Evolutionary conservation across 352 stramenopile genomes (phyloP).

Genomic region (Elongisporangium anandrum): DNA sequence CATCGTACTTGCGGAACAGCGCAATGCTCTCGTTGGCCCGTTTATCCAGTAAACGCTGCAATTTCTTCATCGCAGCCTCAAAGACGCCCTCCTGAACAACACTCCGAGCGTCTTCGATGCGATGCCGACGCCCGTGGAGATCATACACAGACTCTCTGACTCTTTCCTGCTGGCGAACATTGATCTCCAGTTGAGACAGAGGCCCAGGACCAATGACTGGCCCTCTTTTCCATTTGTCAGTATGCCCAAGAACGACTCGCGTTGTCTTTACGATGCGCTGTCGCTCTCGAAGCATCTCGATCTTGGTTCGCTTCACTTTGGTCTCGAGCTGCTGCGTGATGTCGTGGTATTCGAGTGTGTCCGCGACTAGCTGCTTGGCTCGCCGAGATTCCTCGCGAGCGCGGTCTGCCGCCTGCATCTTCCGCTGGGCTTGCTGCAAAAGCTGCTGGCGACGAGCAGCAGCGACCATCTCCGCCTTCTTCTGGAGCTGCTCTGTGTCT

Average conservation of each 20-base stretch:
- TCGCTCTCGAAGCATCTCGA: conserved; percentile 36
- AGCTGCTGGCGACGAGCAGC: conserved; percentile 34
- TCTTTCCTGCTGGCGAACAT: conserved; percentile 10
- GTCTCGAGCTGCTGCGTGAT: conserved; percentile 29
- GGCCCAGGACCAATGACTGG: conserved; percentile 34
- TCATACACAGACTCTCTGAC: conserved; percentile 43
- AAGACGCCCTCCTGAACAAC: conserved; percentile 28
- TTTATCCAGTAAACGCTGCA: conserved; percentile 32
- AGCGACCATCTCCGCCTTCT: conserved; percentile 33
- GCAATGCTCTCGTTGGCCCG: conserved; percentile 14
- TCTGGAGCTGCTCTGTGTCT: conserved; percentile 25
- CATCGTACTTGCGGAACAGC: conserved; percentile 44
- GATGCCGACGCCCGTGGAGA: conserved; percentile 49
- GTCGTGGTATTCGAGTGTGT: conserved; percentile 57
- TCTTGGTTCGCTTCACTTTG: conserved; percentile 36
- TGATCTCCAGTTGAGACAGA: conserved; percentile 39
- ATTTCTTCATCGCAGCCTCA: conserved; percentile 47
- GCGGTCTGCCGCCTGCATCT: conserved; percentile 31
- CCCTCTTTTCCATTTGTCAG: conserved; percentile 24
- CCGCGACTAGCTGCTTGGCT: conserved; percentile 38
- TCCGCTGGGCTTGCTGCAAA: conserved; percentile 27
- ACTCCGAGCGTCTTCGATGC: conserved; percentile 15
- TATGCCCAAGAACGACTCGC: conserved; percentile 23
- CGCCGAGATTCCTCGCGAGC: conserved; percentile 14
- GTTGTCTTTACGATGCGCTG: conserved; percentile 29